Evolutionary conservation across 306 rosid genomes (phyloP).

Genomic region (Hippophae rhamnoides): DNA sequence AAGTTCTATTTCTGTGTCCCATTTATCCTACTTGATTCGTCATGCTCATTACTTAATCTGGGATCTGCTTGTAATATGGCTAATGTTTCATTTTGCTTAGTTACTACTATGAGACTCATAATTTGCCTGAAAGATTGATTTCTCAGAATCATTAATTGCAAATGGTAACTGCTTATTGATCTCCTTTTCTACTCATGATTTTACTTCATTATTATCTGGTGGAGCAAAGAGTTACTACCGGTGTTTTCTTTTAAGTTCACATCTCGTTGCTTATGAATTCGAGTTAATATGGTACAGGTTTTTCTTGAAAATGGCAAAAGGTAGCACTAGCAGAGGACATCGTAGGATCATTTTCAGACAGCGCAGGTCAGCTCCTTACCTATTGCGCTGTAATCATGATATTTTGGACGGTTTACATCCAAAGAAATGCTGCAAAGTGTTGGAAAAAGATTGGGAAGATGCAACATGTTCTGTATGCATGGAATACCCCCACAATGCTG

Average conservation of each 20-base stretch:
- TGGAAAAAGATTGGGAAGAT: slow-evolving; percentile 76
- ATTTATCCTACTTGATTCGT: too few relatives aligned
- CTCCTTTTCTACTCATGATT: too few relatives aligned
- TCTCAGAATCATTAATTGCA: too few relatives aligned
- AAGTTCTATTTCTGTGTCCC: too few relatives aligned
- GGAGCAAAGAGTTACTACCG: neutral
- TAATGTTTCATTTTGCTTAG: too few relatives aligned
- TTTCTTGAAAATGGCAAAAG: slow-evolving; percentile 61
- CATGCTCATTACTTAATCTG: too few relatives aligned
- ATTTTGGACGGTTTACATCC: slow-evolving; percentile 43
- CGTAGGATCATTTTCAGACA: slow-evolving; percentile 55
- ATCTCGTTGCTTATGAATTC: neutral
- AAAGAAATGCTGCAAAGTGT: slow-evolving; percentile 55
- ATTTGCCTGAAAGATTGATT: too few relatives aligned
- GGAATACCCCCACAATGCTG: slow-evolving; percentile 98
- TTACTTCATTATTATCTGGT: neutral
- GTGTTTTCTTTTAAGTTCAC: slow-evolving; percentile 2
- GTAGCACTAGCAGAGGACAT: slow-evolving; percentile 80
- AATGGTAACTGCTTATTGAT: too few relatives aligned
- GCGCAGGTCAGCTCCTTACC: slow-evolving; percentile 61
- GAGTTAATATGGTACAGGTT: slow-evolving; percentile 31
- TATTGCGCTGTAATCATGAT: slow-evolving; percentile 41
- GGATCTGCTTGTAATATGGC: too few relatives aligned
- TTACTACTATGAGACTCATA: too few relatives aligned
- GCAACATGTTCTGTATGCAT: slow-evolving; percentile 94